Base-by-base conservation (phyloP, 495 filamentous ascomycete species). In the Lophiostoma macrostomum region DNA sequence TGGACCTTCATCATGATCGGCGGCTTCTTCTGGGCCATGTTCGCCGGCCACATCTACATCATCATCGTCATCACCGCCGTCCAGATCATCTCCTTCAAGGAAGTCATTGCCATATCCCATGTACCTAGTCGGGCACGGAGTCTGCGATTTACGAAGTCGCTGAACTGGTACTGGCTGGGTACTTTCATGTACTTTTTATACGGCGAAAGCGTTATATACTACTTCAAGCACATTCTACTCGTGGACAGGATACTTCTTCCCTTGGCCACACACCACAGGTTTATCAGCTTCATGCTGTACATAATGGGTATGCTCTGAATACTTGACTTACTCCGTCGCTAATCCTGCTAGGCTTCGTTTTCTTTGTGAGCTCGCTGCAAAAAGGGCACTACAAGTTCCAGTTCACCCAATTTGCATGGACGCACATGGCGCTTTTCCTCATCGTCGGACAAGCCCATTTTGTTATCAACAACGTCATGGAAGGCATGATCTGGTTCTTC, bases 401-500 rank as follows among this genome's bases (percentile, higher is more conserved):
- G 70, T 99, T 99, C 74, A 91, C 90, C 34, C 91, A 99, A 67
- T 99, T 97, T 66, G 94, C 88, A 39, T 97, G 94, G 94, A 96
- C 93, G 2, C 94, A 99, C 69, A 96, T 99, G 89, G 94, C 94
- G 1, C 80, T 99, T 25, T 96, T 95, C 75, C 73, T 99, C 64
- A 96, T 99, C 60, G 90, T 96, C 20, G 89, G 96, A 11, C 94
- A 99, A 69, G 90, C 94, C 19, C 94, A 99, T 70, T 99, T 99
- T 66, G 89, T 99, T 70, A 96, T 99, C 87, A 97, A 99, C 76
- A 99, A 97, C 71, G 85, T 97, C 53, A 91, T 99, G 69, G 94
- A 99, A 73, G 94, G 94, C 71, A 90, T 99, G 88, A 93, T 99
- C 68, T 99, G 94, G 94, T 97, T 99, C 78, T 96, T 99, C 80